These are phyloP conservation scores for Dissoconium aciculare DNA, from an alignment of 2,329 filamentous ascomycete genomes.

Conservation along the genomic window DNA sequence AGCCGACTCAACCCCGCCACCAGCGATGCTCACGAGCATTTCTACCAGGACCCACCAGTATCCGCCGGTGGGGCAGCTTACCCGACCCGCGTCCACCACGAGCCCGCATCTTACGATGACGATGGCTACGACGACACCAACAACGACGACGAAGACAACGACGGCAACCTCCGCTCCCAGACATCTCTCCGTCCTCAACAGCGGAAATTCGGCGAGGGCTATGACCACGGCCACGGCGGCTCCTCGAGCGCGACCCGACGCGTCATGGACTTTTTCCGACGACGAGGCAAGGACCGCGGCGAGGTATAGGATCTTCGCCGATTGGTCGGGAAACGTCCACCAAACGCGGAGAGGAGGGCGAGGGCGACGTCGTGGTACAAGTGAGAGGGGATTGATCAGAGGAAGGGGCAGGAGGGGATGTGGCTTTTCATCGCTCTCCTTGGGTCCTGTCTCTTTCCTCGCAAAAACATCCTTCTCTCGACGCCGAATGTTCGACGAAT, in stretches of 20 bases:
- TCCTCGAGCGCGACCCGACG: slow-evolving; percentile 76
- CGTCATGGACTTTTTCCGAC: slow-evolving; percentile 97
- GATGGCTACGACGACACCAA: slow-evolving; percentile 11
- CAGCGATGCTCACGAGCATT: slow-evolving; percentile 18
- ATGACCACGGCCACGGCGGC: slow-evolving; percentile 64
- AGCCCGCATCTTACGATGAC: slow-evolving; percentile 12
- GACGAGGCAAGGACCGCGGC: slow-evolving; percentile 52
- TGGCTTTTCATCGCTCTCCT: no score
- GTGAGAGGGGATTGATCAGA: no score
- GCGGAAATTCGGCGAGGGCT: slow-evolving; percentile 73
- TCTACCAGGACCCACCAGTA: slow-evolving; percentile 14
- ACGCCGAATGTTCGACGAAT: no score
- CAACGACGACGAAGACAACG: slow-evolving; percentile 21
- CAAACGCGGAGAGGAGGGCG: no score
- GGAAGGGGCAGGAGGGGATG: no score
- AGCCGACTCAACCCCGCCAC: slow-evolving; percentile 7
- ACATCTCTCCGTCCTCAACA: slow-evolving; percentile 54
- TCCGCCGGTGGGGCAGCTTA: slow-evolving; percentile 10
- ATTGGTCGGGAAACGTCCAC: no score
- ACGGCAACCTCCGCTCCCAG: slow-evolving; percentile 20
- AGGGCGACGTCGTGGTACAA: no score
- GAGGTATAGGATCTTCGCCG: slow-evolving; percentile 5
- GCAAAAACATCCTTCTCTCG: no score
- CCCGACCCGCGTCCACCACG: slow-evolving; percentile 21
- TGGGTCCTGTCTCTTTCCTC: no score